A percentile compares a stretch with the other conserved stretches of the same genome.
Evolutionary conservation across 176 grass and related monocot species (phyloP).

Genomic region (Rhynchospora pubera): DNA sequence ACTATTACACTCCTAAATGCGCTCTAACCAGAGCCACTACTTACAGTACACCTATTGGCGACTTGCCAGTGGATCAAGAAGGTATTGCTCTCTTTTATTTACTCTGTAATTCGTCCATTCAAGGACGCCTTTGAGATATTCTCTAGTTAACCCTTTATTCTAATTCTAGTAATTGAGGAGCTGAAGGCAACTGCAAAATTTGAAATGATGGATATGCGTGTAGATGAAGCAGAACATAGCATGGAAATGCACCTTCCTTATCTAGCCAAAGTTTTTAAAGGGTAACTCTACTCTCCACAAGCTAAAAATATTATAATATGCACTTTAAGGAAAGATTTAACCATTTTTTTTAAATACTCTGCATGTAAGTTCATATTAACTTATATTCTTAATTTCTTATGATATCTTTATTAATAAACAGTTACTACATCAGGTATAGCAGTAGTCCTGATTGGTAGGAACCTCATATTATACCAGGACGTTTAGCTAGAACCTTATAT

Average conservation of each 20-base stretch:
- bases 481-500: not conserved
- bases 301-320: not conserved
- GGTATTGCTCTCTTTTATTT: constrained; percentile 39
- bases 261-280: constrained; percentile 88
- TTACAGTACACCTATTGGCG: constrained; percentile 83
- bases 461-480: not conserved
- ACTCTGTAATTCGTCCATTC: constrained; percentile 20
- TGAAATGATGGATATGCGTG: constrained; percentile 88
- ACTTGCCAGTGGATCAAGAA: constrained; percentile 84
- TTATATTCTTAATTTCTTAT: not conserved
- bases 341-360: not conserved
- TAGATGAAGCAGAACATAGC: constrained; percentile 99
- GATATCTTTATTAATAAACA: no score
- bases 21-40: constrained; percentile 65
- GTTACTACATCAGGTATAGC: not conserved
- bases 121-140: constrained; percentile 1
- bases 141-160: constrained; percentile 12
- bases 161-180: constrained; percentile 69
- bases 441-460: not conserved
- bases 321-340: not conserved
- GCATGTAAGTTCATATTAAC: not conserved
- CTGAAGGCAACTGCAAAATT: constrained; percentile 71
- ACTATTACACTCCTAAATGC: constrained; percentile 94
- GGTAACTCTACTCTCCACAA: constrained; percentile 35
- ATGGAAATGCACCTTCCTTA: constrained; percentile 99